Conservation (phyloP, 768 basidiomycete genomes). For the Xerocomellus dryophilus region DNA sequence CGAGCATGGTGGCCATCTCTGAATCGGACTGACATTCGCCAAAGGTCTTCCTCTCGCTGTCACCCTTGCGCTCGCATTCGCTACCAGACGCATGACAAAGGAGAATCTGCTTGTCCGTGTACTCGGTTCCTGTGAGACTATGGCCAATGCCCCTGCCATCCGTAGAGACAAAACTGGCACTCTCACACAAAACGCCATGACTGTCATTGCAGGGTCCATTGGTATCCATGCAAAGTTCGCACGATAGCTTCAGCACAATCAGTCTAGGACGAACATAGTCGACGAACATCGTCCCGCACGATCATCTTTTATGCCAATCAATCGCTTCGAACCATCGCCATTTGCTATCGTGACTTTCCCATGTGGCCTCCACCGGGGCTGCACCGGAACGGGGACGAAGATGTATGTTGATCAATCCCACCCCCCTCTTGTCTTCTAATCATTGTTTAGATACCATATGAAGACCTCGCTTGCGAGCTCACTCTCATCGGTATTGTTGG, state of each 20-base stretch:
- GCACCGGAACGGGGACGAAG: slow-evolving; percentile 41
- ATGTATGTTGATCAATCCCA: slow-evolving; percentile 39
- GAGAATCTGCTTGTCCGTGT: slow-evolving; percentile 95
- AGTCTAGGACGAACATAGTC: too few species aligned
- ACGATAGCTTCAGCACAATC: slow-evolving; percentile 62
- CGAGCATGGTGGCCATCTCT: not conserved
- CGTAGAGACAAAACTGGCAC: slow-evolving; percentile 98
- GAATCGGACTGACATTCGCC: not conserved
- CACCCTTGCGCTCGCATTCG: slow-evolving; percentile 93
- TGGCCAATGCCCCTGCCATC: too few species aligned
- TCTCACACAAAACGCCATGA: slow-evolving; percentile 93
- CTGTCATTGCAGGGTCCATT: slow-evolving; percentile 92
- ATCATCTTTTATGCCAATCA: slow-evolving; percentile 99
- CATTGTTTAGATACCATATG: slow-evolving; percentile 57
- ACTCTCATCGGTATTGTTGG: too few species aligned
- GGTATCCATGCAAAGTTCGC: slow-evolving; percentile 96
- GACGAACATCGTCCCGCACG: too few species aligned
- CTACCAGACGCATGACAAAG: slow-evolving; percentile 96
- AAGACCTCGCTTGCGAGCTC: slow-evolving; percentile 64
- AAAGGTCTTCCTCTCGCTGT: slow-evolving; percentile 91
- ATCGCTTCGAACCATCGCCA: slow-evolving; percentile 62
- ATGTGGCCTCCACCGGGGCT: too few species aligned
- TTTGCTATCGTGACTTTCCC: too few species aligned
- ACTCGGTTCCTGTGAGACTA: slow-evolving; percentile 95
- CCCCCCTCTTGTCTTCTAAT: slow-evolving; percentile 3